Evolutionary conservation across 2,329 filamentous ascomycete species (phyloP), one percentile per base, ranked within the genome.

Genomic region (Ceratocystiopsis sp.): DNA sequence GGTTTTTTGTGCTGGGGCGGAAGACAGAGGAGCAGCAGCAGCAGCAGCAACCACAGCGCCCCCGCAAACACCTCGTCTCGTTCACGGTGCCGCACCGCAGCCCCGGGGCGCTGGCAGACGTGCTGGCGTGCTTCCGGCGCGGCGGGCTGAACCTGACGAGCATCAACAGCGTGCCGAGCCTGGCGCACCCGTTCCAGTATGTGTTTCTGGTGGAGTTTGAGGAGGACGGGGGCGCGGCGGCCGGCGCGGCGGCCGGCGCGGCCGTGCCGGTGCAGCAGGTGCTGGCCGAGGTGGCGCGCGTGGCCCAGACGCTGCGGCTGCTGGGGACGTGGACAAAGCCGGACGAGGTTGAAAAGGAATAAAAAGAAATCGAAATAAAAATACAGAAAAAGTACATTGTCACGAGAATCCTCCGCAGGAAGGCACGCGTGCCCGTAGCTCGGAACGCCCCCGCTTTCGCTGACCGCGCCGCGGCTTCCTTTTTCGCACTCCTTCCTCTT

Each of bases 121-220:
- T 80, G 29, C 66, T 96, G 46, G 71, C 78, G 41, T 83, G 84
- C 44, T 96, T 96, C 62, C 77, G 78, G 49, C 66, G 65, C 9
- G 69, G 74, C 51, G 69, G 71, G 6, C 67, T 95, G 45, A 93
- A 95, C 57, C 64, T 96, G 51, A 95, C 87, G 29, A 89, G 80
- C 58, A 93, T 96, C 59, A 87, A 86, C 57, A 86, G 83, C 50
- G 65, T 89, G 49, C 89, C 89, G 6, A 86, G 83, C 53, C 71
- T 82, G 44, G 65, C 71, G 35, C 63, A 66, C 51, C 75, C 81
- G 17, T 96, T 93, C 74, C 78, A 93, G 57, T 96, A 96, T 62
- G 73, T 95, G 35, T 95, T 96, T 63, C 87, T 96, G 56, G 78
- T 95, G 29, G 89, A 96, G 65, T 86, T 93, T 53, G 73, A 81